Evolutionary conservation across 129 eudicot species (phyloP).

Genomic region (Dittrichia graveolens): DNA sequence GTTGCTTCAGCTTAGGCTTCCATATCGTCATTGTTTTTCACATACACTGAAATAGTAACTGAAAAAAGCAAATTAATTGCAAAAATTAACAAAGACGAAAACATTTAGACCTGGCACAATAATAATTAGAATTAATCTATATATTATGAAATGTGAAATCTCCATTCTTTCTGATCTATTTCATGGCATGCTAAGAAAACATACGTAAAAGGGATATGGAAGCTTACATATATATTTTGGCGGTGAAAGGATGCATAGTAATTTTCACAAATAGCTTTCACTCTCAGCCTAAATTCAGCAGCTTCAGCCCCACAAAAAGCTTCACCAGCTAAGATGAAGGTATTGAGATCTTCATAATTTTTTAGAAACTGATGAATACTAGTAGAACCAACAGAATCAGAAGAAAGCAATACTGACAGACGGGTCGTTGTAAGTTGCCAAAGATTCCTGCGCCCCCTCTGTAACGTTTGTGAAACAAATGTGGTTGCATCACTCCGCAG

Average conservation of each 20-base stretch:
- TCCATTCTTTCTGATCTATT: slow-evolving; percentile 6
- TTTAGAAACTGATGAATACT: slow-evolving; percentile 91
- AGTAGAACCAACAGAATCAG: slow-evolving; percentile 75
- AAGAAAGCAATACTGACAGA: slow-evolving; percentile 83
- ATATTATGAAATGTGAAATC: background rate
- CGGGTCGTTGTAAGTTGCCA: slow-evolving; percentile 97
- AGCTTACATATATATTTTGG: slow-evolving; percentile 85
- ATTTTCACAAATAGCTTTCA: slow-evolving; percentile 74
- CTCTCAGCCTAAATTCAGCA: slow-evolving; percentile 75
- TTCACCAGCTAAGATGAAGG: slow-evolving; percentile 88
- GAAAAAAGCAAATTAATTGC: slow-evolving; percentile 4
- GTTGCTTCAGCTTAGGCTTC: slow-evolving; percentile 17
- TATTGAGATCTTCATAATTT: slow-evolving; percentile 77
- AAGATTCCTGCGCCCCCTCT: slow-evolving; percentile 83
- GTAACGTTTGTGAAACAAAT: slow-evolving; percentile 74
- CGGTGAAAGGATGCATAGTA: slow-evolving; percentile 81
- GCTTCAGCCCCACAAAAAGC: slow-evolving; percentile 88
- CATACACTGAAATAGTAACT: background rate
- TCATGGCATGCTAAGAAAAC: slow-evolving; percentile 11
- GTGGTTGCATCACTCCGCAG: slow-evolving; percentile 78
- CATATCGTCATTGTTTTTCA: slow-evolving; percentile 8
- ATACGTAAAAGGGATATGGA: slow-evolving; percentile 6
- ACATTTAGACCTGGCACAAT: background rate
- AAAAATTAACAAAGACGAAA: background rate
- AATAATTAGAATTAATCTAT: background rate